Evolutionary conservation across 768 basidiomycete genomes (phyloP).

Genomic region (Hysterangium stoloniferum): DNA sequence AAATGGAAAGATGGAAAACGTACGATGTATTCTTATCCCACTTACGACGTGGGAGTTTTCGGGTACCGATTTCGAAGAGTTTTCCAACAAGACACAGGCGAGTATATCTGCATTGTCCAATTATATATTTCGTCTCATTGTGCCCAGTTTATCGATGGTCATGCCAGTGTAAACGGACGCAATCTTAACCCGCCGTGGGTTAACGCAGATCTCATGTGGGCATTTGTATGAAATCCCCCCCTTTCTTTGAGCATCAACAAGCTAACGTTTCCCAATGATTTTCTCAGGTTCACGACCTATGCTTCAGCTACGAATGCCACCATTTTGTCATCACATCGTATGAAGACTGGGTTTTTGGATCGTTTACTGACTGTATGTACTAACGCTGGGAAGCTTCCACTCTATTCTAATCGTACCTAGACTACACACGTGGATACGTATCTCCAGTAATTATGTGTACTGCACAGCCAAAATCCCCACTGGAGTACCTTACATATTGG

Average conservation of each 20-base stretch:
- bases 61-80: constrained; percentile 1
- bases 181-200: not conserved
- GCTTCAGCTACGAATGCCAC: not conserved
- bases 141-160: constrained; percentile 2
- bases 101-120: not conserved
- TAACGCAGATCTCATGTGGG: constrained; percentile 5
- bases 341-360: constrained; percentile 7
- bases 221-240: constrained; percentile 10
- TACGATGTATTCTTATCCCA: constrained; percentile 1
- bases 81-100: not conserved
- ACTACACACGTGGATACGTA: not conserved
- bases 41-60: constrained; percentile 7
- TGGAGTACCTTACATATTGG: constrained; percentile 10
- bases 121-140: not conserved
- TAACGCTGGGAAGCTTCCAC: not conserved
- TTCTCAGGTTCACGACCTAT: constrained; percentile 4
- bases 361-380: constrained; percentile 1
- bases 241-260: not conserved
- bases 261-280: not conserved
- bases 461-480: not conserved
- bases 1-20: not conserved
- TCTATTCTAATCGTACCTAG: not conserved
- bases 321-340: constrained; percentile 8
- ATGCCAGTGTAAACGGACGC: not conserved
- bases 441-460: not conserved